phyloP scores from a whole-genome alignment of 148 eudicot species.

The Spergularia bocconei region DNA sequence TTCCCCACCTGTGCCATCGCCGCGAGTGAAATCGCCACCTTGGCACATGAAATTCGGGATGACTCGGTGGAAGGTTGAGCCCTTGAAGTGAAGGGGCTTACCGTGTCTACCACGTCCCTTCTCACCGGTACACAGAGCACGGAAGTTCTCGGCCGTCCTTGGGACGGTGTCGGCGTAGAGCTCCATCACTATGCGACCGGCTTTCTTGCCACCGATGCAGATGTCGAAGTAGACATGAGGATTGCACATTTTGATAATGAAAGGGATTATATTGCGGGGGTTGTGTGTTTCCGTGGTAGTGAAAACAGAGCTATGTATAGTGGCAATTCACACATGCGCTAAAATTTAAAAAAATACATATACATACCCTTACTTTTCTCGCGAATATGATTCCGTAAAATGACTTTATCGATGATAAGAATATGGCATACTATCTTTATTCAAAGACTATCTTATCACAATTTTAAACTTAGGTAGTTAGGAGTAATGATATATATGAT shows the following conservation, averaged over 20 bases:
- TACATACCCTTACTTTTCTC: no score
- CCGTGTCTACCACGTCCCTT: not conserved
- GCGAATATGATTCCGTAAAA: no score
- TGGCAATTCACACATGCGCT: not conserved
- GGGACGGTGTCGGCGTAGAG: slow-evolving; percentile 10
- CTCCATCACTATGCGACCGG: slow-evolving; percentile 11
- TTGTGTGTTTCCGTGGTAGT: not conserved
- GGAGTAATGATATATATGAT: no score
- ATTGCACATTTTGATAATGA: not conserved
- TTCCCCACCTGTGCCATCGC: slow-evolving; percentile 15
- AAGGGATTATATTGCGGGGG: no score
- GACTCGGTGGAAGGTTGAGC: slow-evolving; percentile 14
- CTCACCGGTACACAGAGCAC: slow-evolving; percentile 14
- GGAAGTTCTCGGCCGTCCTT: slow-evolving; percentile 6
- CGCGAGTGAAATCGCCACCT: slow-evolving; percentile 10
- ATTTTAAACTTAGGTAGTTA: no score
- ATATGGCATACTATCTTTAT: no score
- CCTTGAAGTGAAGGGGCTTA: slow-evolving; percentile 7
- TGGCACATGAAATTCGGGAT: slow-evolving; percentile 19
- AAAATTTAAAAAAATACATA: no score
- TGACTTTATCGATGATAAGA: no score
- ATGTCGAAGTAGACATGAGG: slow-evolving; percentile 17
- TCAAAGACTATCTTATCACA: no score
- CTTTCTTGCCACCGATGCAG: not conserved
- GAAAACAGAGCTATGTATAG: not conserved